A percentile compares a stretch with the other conserved stretches of the same genome.
Conservation (phyloP, 106 monocot genomes). For the Allium sativum region DNA sequence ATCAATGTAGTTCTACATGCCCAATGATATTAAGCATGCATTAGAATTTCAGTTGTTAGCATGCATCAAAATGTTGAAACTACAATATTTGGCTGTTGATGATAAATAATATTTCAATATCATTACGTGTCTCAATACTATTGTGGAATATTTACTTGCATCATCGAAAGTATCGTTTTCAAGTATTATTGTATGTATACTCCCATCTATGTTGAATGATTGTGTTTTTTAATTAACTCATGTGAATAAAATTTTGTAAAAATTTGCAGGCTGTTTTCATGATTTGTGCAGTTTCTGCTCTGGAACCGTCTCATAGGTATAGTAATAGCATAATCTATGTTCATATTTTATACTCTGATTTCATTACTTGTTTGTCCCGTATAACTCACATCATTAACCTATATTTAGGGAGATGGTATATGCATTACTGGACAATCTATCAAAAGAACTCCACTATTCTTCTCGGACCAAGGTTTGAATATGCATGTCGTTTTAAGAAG, state of each 20-base stretch:
- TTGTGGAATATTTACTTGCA: no score
- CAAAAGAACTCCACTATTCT: conserved; percentile 38
- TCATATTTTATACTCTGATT: not conserved
- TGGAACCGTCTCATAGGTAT: conserved; percentile 59
- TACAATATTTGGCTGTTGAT: no score
- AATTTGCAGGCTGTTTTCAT: conserved; percentile 64
- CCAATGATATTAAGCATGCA: no score
- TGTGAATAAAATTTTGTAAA: not conserved
- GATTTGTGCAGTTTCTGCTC: conserved; percentile 68
- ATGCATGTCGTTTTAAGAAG: no score
- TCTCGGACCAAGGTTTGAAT: conserved; percentile 55
- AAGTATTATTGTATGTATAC: no score
- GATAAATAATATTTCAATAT: no score
- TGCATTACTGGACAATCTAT: conserved; percentile 66
- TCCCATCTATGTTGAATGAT: no score
- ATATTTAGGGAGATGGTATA: conserved; percentile 47
- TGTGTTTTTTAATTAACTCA: not conserved
- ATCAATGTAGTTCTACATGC: no score
- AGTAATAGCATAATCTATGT: not conserved
- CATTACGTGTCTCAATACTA: no score
- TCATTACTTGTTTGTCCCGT: not conserved
- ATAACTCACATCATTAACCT: not conserved
- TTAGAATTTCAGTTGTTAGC: no score
- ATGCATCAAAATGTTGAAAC: no score
- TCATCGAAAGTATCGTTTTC: no score